These are phyloP conservation scores for Penicillium turbatum DNA, from an alignment of 495 filamentous ascomycete genomes.

Conservation along the genomic window DNA sequence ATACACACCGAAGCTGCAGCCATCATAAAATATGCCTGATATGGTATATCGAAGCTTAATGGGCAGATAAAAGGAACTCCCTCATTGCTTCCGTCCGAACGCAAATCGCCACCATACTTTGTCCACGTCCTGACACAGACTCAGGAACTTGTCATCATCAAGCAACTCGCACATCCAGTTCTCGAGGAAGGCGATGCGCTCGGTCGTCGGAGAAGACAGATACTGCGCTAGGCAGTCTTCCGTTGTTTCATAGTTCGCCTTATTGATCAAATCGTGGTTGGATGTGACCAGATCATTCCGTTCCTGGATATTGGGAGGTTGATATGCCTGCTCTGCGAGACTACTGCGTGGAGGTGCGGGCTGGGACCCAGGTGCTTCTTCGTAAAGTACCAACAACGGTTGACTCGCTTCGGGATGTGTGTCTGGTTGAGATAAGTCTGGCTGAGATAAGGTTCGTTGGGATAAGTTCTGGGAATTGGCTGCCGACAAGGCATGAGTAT, in stretches of 20 bases:
- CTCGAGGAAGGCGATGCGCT: conserved; percentile 35
- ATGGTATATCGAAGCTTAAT: too few species aligned
- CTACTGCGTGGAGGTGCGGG: background rate
- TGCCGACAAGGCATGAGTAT: background rate
- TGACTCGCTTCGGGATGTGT: background rate
- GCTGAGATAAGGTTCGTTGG: background rate
- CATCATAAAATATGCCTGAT: too few species aligned
- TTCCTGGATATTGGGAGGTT: background rate
- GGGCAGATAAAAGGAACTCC: background rate
- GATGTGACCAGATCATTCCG: background rate
- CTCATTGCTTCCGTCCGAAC: conserved; percentile 28
- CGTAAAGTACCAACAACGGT: background rate
- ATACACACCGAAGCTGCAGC: too few species aligned
- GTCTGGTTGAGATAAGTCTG: background rate
- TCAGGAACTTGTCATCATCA: conserved; percentile 41
- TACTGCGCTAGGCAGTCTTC: conserved; percentile 34
- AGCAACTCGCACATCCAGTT: conserved; percentile 44
- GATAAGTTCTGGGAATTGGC: background rate
- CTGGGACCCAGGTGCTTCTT: background rate
- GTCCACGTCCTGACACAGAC: conserved; percentile 44
- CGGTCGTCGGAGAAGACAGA: conserved; percentile 27
- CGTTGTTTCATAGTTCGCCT: background rate
- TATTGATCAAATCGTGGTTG: background rate
- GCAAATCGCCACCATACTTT: conserved; percentile 42
- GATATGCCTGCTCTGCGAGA: background rate